A percentile compares a stretch with the other conserved stretches of the same genome.
Evolutionary conservation across 805 yeast species (phyloP).

Genomic region (Ogataea neopini): DNA sequence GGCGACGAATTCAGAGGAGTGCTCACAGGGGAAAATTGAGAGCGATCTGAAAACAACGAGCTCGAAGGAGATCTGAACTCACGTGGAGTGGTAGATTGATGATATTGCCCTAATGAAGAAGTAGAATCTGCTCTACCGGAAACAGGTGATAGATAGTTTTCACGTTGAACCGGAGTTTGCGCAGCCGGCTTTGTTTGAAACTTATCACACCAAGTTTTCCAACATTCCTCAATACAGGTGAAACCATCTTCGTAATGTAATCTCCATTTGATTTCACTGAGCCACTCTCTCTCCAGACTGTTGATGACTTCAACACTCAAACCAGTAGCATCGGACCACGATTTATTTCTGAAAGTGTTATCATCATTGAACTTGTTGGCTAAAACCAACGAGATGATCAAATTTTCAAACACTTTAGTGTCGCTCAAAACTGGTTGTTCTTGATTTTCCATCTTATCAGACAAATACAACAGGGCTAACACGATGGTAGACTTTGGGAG

Average conservation of each 20-base stretch:
- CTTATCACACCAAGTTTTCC: slow-evolving; percentile 39
- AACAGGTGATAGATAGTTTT: slow-evolving; percentile 10
- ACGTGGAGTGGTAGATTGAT: slow-evolving; percentile 12
- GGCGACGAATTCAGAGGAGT: slow-evolving; percentile 30
- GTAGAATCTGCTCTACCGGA: slow-evolving; percentile 13
- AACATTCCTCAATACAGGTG: slow-evolving; percentile 37
- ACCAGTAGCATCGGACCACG: slow-evolving; percentile 97
- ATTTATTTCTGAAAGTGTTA: slow-evolving; percentile 90
- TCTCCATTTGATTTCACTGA: slow-evolving; percentile 32
- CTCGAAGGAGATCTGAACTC: slow-evolving; percentile 25
- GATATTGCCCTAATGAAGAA: slow-evolving; percentile 3
- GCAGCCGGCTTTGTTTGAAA: slow-evolving; percentile 18
- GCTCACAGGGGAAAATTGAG: slow-evolving; percentile 27
- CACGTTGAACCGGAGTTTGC: slow-evolving; percentile 7
- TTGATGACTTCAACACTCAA: slow-evolving; percentile 63
- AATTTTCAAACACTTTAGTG: slow-evolving; percentile 49
- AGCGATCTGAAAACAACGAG: slow-evolving; percentile 22
- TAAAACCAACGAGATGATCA: slow-evolving; percentile 70
- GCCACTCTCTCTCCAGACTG: slow-evolving; percentile 60
- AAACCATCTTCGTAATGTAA: slow-evolving; percentile 34
- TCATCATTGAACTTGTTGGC: slow-evolving; percentile 96
- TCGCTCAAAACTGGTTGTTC: slow-evolving; percentile 32
- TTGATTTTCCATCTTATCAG: slow-evolving; percentile 50
- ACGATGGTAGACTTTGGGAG: slow-evolving; percentile 81
- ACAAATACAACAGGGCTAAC: slow-evolving; percentile 75